These are phyloP conservation scores for Coprinellus micaceus DNA, from an alignment of 768 basidiomycete species.

Conservation along the genomic window DNA sequence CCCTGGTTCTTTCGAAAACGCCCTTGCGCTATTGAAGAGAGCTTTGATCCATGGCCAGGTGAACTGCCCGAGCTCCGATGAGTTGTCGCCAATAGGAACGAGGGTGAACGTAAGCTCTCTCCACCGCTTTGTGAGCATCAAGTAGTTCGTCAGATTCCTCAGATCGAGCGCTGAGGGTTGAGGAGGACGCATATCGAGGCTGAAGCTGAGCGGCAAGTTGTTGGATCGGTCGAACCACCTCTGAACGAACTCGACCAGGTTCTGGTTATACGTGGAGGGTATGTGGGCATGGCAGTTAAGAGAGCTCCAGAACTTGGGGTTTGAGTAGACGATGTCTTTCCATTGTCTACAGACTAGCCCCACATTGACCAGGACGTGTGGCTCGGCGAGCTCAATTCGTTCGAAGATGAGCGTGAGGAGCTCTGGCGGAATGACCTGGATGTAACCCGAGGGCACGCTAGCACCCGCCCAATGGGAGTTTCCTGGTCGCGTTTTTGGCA, in stretches of 20 bases:
- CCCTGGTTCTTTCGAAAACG: background rate
- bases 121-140: background rate
- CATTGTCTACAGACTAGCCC: background rate
- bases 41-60: background rate
- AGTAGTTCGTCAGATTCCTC: background rate
- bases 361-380: background rate
- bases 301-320: background rate
- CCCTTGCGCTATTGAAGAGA: background rate
- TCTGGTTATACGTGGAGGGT: background rate
- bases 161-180: background rate
- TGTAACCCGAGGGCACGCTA: too few relatives aligned
- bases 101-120: background rate
- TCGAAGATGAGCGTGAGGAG: background rate
- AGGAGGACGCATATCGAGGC: background rate
- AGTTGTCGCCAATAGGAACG: background rate
- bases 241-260: background rate
- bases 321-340: background rate
- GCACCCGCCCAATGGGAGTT: too few relatives aligned
- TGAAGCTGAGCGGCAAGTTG: background rate
- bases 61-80: background rate
- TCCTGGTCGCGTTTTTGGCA: too few relatives aligned
- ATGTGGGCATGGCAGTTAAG: background rate
- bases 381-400: background rate
- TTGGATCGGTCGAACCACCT: background rate
- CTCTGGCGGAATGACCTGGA: background rate